Base-by-base conservation (phyloP, 257 asterid species). In the Petunia axillaris region DNA sequence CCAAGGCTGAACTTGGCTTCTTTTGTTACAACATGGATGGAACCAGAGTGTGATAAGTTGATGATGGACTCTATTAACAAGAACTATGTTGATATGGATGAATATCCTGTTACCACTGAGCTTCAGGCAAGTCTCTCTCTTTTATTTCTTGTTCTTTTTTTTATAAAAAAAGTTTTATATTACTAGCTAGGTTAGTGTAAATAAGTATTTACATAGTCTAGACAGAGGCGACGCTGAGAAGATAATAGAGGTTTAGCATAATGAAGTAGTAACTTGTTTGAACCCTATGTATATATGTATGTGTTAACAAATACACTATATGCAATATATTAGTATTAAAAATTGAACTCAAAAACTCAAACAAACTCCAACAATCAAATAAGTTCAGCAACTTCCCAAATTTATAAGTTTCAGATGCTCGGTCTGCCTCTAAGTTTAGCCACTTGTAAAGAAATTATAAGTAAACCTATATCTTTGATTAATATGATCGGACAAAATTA, bases 21-120 rank as follows among this genome's bases (percentile, higher is more conserved):
- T 0, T 94, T 94, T 44, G 98, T 94, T 25, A 94, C 98, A 1
- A 94, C 98, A 1, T 94, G 98, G 98, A 93, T 94, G 98, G 98
- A 94, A 79, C 98, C 98, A 0, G 98, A 94, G 83, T 94, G 98
- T 59, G 96, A 94, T 37, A 93, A 94, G 86, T 90, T 94, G 1
- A 90, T 93, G 2, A 94, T 94, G 98, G 90, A 79, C 36, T 44
- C 95, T 53, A 84, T 94, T 81, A 94, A 93, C 82, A 94, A 94
- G 52, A 93, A 94, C 68, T 94, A 94, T 48, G 98, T 94, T 8
- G 98, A 94, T 85, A 94, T 94, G 98, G 98, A 94, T 87, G 98
- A 94, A 71, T 94, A 94, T 77, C 98, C 98, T 1, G 97, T 94
- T 57, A 94, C 98, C 53, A 94, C 98, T 67, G 98, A 94, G 81